A percentile compares a stretch with the other conserved stretches of the same genome.
Conservation (phyloP, 2,329 filamentous ascomycete species). For the Talaromyces sp. region DNA sequence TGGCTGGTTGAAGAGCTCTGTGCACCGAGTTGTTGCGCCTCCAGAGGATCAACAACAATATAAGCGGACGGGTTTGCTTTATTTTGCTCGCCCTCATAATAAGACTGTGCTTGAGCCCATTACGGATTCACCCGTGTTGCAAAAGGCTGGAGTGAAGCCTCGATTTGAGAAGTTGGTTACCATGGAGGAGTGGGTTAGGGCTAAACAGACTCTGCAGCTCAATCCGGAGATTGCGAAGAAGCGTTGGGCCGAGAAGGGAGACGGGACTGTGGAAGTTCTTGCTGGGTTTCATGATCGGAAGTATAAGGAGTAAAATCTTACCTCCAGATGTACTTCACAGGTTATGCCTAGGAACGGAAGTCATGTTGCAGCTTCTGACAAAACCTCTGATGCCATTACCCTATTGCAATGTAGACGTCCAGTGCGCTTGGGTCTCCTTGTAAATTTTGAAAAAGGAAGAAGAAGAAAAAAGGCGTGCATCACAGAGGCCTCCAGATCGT, state of each 20-base stretch:
- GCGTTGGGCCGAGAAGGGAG: slow-evolving; percentile 30
- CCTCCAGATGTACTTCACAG: neutral
- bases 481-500: neutral
- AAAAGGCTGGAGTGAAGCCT: slow-evolving; percentile 30
- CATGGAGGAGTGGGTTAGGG: slow-evolving; percentile 48
- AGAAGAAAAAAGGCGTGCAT: neutral
- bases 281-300: slow-evolving; percentile 31
- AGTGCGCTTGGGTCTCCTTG: neutral
- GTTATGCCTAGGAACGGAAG: neutral
- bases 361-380: neutral
- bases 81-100: slow-evolving; percentile 44
- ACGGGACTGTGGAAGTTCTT: slow-evolving; percentile 44
- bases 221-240: slow-evolving; percentile 40
- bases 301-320: slow-evolving; percentile 25
- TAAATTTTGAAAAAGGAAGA: neutral
- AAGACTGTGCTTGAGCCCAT: slow-evolving; percentile 25
- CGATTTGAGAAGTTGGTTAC: slow-evolving; percentile 45
- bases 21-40: slow-evolving; percentile 53
- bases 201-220: slow-evolving; percentile 41
- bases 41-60: slow-evolving; percentile 50
- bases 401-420: neutral
- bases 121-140: slow-evolving; percentile 31
- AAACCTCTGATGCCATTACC: neutral
- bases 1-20: slow-evolving; percentile 50
- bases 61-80: slow-evolving; percentile 46